Conservation (phyloP, 192 early-diverging fungal genomes). For the Diversispora epigaea region DNA sequence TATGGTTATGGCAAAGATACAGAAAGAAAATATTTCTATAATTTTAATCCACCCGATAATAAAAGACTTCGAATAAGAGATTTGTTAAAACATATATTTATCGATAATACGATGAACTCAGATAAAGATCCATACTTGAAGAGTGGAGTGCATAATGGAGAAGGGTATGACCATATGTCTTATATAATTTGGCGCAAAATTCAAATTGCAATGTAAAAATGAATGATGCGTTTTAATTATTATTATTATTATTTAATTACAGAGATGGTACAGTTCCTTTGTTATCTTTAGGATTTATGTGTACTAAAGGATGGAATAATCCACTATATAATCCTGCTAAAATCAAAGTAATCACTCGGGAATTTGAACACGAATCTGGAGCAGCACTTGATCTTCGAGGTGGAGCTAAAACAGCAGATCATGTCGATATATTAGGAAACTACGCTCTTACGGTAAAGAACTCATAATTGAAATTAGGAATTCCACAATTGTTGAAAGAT, state of each 20-base stretch:
- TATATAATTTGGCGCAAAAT: background rate
- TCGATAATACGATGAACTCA: slow-evolving; percentile 56
- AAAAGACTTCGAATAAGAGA: slow-evolving; percentile 17
- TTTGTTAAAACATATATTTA: slow-evolving; percentile 40
- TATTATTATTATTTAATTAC: slow-evolving; percentile 14
- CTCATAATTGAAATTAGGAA: too few relatives aligned
- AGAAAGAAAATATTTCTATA: slow-evolving; percentile 83
- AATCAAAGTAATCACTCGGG: slow-evolving; percentile 68
- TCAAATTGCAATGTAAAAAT: background rate
- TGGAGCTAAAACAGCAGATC: slow-evolving; percentile 74
- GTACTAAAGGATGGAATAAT: slow-evolving; percentile 77
- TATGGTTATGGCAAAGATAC: slow-evolving; percentile 80
- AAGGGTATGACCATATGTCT: slow-evolving; percentile 49
- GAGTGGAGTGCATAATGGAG: slow-evolving; percentile 65
- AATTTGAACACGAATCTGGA: slow-evolving; percentile 61
- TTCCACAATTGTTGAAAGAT: background rate
- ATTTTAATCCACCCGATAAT: slow-evolving; percentile 34
- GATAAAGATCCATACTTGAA: slow-evolving; percentile 57
- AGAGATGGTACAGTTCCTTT: slow-evolving; percentile 90
- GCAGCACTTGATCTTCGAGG: slow-evolving; percentile 68
- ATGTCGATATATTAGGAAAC: slow-evolving; percentile 88
- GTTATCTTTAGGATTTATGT: slow-evolving; percentile 87
- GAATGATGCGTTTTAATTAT: background rate
- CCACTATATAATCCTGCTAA: slow-evolving; percentile 77
- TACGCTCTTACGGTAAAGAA: slow-evolving; percentile 56